Percentiles rank a stretch among this genome's conserved stretches.
Conservation (phyloP, 1,139 yeast genomes). For the Wickerhamomyces sp. region DNA sequence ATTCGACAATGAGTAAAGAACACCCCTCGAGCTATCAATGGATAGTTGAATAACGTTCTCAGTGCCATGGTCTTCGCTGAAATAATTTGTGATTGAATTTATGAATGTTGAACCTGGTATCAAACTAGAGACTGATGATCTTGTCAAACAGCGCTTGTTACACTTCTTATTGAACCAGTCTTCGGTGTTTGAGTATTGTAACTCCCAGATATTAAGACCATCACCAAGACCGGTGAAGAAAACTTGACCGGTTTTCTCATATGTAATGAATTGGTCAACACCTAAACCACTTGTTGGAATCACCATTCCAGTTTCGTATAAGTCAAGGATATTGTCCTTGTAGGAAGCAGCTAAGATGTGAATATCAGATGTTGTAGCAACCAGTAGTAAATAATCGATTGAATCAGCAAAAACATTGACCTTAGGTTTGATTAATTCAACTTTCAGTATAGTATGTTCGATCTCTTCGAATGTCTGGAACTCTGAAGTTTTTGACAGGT, state of each 20-base stretch:
- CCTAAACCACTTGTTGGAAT: slow-evolving; percentile 77
- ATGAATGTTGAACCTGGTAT: slow-evolving; percentile 44
- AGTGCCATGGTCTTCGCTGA: slow-evolving; percentile 24
- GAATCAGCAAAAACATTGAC: slow-evolving; percentile 73
- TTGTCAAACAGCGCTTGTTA: slow-evolving; percentile 73
- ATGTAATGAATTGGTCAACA: slow-evolving; percentile 57
- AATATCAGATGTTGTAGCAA: slow-evolving; percentile 78
- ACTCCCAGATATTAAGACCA: slow-evolving; percentile 81
- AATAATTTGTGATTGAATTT: slow-evolving; percentile 27
- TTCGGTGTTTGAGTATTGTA: slow-evolving; percentile 79
- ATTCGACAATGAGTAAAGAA: slow-evolving; percentile 79
- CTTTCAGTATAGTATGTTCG: slow-evolving; percentile 70
- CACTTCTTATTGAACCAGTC: slow-evolving; percentile 87
- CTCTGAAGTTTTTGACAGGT: slow-evolving; percentile 55
- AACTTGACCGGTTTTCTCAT: slow-evolving; percentile 67
- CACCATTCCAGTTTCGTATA: slow-evolving; percentile 78
- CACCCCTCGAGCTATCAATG: slow-evolving; percentile 71
- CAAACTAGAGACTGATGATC: slow-evolving; percentile 57
- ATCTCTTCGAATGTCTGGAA: slow-evolving; percentile 81
- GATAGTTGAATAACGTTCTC: slow-evolving; percentile 51
- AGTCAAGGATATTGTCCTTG: slow-evolving; percentile 51
- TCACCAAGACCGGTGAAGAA: slow-evolving; percentile 77
- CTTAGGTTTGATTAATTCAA: slow-evolving; percentile 74
- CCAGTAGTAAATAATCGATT: slow-evolving; percentile 65
- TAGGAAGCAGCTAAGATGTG: slow-evolving; percentile 72